Base-by-base conservation (phyloP, 108 stramenopile genomes). In the Nannochloropsis oceanica region DNA sequence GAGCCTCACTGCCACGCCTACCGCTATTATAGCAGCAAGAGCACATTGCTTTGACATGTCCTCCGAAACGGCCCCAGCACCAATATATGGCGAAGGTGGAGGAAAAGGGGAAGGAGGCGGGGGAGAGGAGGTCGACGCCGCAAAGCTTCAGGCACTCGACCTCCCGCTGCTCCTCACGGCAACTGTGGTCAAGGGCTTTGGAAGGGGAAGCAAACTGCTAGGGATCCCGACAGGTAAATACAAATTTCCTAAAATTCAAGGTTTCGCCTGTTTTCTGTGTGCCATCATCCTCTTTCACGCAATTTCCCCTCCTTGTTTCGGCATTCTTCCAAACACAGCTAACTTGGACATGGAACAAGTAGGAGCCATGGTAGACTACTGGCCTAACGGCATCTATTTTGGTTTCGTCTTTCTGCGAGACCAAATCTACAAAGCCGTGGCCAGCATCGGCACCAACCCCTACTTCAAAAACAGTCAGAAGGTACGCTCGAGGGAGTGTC, bases 181-280 rank as follows among this genome's bases (percentile, higher is more conserved):
- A 8, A 80, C 85, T n/a, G 91, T 92, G 43, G 91, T 92, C 27
- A 88, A 92, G 43, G 92, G 92, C 13, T 92, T 92, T 82, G 92
- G 92, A 11, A 83, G 92, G 43, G 92, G 92, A 8, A 89, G 88
- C 10, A 91, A 92, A 85, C 88, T 91, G 25, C 90, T 92, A 9
- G 92, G 92, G 13, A 91, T 91, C 80, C 92, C 92, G 12, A 92
- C 92, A 13, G 92, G 92, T 1, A 92, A 92, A 87, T 73, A n/a
- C n/a, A 3, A 3, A 7, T 10, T n/a, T 73, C 9, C n/a, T 73
- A 2, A 18, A 73, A 9, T 73, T 9, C 59, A 73, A 73, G 59
- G 7, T 73, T 9, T 18, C 10, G 59, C n/a, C 59, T 73, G 7
- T 18, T 9, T 73, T 9, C n/a, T n/a, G n/a, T n/a, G 22, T 73